phyloP scores from a whole-genome alignment of 257 asterid genomes.

The Plectranthus barbatus region DNA sequence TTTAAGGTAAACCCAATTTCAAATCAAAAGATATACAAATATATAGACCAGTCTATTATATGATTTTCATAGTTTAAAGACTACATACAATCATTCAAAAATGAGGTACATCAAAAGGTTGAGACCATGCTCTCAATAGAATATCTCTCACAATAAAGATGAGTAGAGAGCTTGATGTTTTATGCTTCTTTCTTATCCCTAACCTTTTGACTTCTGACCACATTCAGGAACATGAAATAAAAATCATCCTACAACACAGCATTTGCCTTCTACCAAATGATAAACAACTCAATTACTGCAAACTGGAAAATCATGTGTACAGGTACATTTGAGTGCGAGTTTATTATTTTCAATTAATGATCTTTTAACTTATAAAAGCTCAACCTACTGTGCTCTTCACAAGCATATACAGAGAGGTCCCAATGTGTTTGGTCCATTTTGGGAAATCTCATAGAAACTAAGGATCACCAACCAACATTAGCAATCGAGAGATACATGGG shows the following conservation, averaged over 20 bases:
- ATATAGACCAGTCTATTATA: too few relatives aligned
- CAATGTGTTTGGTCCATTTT: neutral
- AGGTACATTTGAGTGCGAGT: neutral
- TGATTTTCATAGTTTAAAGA: too few relatives aligned
- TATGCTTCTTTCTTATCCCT: too few relatives aligned
- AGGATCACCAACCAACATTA: neutral
- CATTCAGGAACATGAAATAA: neutral
- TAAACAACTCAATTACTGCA: neutral
- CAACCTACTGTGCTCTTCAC: neutral
- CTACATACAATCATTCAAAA: too few relatives aligned
- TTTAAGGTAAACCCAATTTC: neutral
- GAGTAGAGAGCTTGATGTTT: too few relatives aligned
- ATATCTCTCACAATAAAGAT: too few relatives aligned
- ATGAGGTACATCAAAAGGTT: too few relatives aligned
- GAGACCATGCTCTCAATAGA: too few relatives aligned
- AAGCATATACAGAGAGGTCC: neutral
- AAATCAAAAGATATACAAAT: neutral
- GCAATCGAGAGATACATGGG: neutral
- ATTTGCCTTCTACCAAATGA: neutral
- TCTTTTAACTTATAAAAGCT: neutral
- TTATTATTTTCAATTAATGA: neutral
- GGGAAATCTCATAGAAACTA: neutral
- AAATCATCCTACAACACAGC: neutral
- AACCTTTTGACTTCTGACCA: neutral
- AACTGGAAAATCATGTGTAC: neutral